phyloP scores from a whole-genome alignment of 441 rosid species.

The Pelargonium citronellum region DNA sequence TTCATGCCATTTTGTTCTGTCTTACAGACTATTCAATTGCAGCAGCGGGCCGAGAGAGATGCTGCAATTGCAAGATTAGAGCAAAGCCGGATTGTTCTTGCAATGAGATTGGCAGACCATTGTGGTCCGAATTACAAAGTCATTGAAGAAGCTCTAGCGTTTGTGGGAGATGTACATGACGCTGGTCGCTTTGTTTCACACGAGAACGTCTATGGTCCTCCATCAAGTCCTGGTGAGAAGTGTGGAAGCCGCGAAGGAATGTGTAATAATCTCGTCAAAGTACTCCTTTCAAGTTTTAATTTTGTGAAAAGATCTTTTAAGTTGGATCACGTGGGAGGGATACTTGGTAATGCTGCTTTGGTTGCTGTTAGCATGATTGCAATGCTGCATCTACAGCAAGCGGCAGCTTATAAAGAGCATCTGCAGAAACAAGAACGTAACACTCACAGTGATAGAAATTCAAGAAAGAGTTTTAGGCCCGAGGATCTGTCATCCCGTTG shows the following conservation, averaged over 20 bases:
- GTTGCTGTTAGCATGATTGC: constrained; percentile 68
- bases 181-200: constrained; percentile 43
- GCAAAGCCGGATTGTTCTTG: constrained; percentile 73
- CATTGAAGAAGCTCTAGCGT: constrained; percentile 73
- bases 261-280: constrained; percentile 35
- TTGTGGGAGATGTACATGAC: constrained; percentile 60
- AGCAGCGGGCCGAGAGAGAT: constrained; percentile 83
- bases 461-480: too few relatives aligned
- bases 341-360: constrained; percentile 69
- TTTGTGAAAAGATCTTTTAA: constrained; percentile 50
- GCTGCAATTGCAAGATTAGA: constrained; percentile 74
- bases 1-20: constrained; percentile 8
- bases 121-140: constrained; percentile 73
- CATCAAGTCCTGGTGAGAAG: constrained; percentile 32
- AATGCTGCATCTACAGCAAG: constrained; percentile 57
- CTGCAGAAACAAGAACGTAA: constrained; percentile 18
- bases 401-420: constrained; percentile 33
- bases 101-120: constrained; percentile 72
- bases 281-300: constrained; percentile 46
- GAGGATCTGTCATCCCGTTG: too few relatives aligned
- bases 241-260: constrained; percentile 23
- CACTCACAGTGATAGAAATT: background rate
- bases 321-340: constrained; percentile 49
- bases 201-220: constrained; percentile 40
- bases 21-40: constrained; percentile 61